These are phyloP conservation scores for Saururus chinensis DNA, from an alignment of 164 flowering plant genomes.

Conservation along the genomic window DNA sequence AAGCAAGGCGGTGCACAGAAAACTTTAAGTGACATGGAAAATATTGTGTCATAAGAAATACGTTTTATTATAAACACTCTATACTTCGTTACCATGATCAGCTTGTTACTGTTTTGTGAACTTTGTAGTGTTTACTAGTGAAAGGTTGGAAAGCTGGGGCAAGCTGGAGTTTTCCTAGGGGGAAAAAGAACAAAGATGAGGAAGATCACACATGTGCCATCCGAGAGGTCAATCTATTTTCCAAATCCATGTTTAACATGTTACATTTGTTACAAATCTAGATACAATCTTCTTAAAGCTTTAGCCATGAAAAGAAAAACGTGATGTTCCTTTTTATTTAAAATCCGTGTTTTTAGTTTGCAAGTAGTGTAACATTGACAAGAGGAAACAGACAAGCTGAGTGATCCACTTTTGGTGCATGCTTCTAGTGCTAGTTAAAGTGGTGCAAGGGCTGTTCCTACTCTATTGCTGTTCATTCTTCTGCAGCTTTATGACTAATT, in stretches of 20 bases:
- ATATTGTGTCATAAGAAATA: neutral
- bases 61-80: neutral
- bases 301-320: neutral
- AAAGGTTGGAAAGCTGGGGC: slow-evolving; percentile 96
- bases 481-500: no score
- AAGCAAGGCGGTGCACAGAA: neutral
- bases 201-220: slow-evolving; percentile 91
- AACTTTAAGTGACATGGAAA: neutral
- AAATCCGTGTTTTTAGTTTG: no score
- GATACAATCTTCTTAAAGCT: no score
- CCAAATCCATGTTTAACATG: neutral
- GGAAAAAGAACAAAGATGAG: slow-evolving; percentile 93
- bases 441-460: no score
- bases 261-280: neutral
- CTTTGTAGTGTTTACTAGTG: slow-evolving; percentile 76
- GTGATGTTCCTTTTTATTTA: no score
- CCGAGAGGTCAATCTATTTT: slow-evolving; percentile 49
- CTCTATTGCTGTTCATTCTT: no score
- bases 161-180: slow-evolving; percentile 98
- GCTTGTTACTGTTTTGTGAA: neutral
- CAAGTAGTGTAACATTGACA: no score
- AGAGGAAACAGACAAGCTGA: no score
- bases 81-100: neutral
- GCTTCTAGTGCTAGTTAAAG: no score
- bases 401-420: no score